Conservation (phyloP, 2,329 filamentous ascomycete genomes). For the Aspergillus costaricaensis region DNA sequence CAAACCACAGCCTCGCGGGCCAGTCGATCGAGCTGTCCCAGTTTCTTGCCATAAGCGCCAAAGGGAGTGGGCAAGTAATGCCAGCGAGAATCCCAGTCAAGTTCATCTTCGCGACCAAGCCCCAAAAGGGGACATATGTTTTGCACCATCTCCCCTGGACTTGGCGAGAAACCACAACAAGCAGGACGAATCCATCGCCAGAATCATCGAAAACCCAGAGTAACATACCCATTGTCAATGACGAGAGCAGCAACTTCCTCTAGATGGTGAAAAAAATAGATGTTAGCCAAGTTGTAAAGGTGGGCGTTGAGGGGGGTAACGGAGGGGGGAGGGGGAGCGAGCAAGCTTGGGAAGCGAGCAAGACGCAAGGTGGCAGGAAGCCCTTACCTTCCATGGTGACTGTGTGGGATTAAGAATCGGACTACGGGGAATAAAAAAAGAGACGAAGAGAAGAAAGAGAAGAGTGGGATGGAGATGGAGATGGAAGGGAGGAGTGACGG, state of each 20-base stretch:
- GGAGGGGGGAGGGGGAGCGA: slow-evolving; percentile 10
- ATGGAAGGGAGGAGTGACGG: slow-evolving; percentile 31
- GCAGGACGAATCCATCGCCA: slow-evolving; percentile 11
- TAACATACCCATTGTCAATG: slow-evolving; percentile 99
- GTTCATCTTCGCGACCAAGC: slow-evolving; percentile 14
- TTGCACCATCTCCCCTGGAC: slow-evolving; percentile 6
- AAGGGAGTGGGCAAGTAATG: not conserved
- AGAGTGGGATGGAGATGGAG: slow-evolving; percentile 36
- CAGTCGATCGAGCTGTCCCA: not conserved
- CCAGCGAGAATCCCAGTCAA: not conserved
- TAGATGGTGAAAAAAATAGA: slow-evolving; percentile 51
- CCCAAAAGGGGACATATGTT: slow-evolving; percentile 11
- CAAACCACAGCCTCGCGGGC: not conserved
- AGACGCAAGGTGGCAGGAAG: slow-evolving; percentile 34
- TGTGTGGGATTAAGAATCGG: slow-evolving; percentile 35
- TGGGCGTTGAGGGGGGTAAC: slow-evolving; percentile 10
- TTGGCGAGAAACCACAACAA: slow-evolving; percentile 12
- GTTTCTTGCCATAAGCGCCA: not conserved
- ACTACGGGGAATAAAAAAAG: slow-evolving; percentile 32
- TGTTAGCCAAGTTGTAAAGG: slow-evolving; percentile 37
- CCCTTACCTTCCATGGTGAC: slow-evolving; percentile 68
- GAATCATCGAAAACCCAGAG: slow-evolving; percentile 17
- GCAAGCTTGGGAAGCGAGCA: slow-evolving; percentile 12
- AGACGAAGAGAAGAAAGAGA: slow-evolving; percentile 27
- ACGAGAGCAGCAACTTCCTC: slow-evolving; percentile 99